Evolutionary conservation across 2,329 filamentous ascomycete species (phyloP).

Genomic region (Aspergillus spinulosporus): DNA sequence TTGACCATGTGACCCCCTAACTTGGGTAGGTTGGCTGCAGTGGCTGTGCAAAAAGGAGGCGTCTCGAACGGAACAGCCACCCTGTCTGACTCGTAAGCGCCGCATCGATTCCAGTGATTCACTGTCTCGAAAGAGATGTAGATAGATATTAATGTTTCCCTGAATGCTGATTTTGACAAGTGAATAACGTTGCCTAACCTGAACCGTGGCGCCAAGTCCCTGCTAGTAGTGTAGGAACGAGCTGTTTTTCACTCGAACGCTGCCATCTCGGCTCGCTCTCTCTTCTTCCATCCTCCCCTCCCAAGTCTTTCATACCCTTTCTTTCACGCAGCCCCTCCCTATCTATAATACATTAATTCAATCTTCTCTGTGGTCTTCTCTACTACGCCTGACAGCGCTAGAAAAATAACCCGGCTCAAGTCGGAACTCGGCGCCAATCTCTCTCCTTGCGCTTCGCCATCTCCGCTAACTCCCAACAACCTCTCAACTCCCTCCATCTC

Average conservation of each 20-base stretch:
- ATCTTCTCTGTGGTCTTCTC: no score
- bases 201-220: slow-evolving; percentile 9
- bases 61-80: slow-evolving; percentile 2
- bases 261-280: slow-evolving; percentile 4
- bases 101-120: neutral
- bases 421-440: neutral
- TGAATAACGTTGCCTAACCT: slow-evolving; percentile 9
- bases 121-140: neutral
- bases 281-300: neutral
- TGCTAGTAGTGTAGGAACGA: neutral
- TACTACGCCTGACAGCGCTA: neutral
- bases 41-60: slow-evolving; percentile 8
- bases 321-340: neutral
- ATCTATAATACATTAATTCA: no score
- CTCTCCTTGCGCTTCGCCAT: neutral
- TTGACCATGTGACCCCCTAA: no score
- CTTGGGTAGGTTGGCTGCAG: neutral
- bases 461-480: slow-evolving; percentile 1
- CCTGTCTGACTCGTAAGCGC: slow-evolving; percentile 3
- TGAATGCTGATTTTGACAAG: neutral
- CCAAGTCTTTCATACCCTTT: neutral
- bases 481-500: neutral
- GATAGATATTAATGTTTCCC: neutral
- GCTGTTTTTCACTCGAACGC: neutral
- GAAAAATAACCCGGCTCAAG: neutral